Conservation (phyloP, 768 basidiomycete species). For the Lentinula guzmanii region DNA sequence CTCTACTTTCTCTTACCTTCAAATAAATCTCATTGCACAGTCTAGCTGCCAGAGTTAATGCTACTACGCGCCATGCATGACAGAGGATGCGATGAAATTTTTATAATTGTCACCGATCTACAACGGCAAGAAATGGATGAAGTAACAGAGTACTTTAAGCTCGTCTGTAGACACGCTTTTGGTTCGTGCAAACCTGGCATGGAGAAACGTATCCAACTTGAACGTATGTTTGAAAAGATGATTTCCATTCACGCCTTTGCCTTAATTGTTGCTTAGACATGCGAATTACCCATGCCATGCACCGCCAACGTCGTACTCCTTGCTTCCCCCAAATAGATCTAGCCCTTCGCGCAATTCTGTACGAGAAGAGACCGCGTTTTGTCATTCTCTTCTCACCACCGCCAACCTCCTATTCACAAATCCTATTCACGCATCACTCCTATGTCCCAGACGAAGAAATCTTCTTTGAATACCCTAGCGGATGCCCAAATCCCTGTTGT, state of each 20-base stretch:
- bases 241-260: conserved; percentile 5
- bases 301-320: conserved; percentile 65
- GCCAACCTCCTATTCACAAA: conserved; percentile 76
- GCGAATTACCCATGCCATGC: conserved; percentile 60
- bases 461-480: conserved; percentile 73
- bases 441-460: conserved; percentile 70
- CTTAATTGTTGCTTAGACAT: conserved; percentile 36
- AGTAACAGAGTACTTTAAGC: conserved; percentile 72
- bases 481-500: conserved; percentile 75
- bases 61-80: conserved; percentile 78
- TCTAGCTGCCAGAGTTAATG: conserved; percentile 73
- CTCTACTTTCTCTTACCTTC: conserved; percentile 6
- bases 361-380: conserved; percentile 74
- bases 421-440: conserved; percentile 67
- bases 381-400: conserved; percentile 76
- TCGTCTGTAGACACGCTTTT: conserved; percentile 61
- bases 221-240: conserved; percentile 44
- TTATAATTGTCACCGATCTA: conserved; percentile 73
- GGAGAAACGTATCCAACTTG: conserved; percentile 60
- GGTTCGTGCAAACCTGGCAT: conserved; percentile 63
- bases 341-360: conserved; percentile 66
- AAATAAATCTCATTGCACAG: conserved; percentile 1
- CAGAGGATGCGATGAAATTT: conserved; percentile 69
- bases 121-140: conserved; percentile 80
- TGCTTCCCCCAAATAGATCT: conserved; percentile 83